Evolutionary conservation across 108 stramenopile species (phyloP).

Genomic region (Conticribra weissflogii): DNA sequence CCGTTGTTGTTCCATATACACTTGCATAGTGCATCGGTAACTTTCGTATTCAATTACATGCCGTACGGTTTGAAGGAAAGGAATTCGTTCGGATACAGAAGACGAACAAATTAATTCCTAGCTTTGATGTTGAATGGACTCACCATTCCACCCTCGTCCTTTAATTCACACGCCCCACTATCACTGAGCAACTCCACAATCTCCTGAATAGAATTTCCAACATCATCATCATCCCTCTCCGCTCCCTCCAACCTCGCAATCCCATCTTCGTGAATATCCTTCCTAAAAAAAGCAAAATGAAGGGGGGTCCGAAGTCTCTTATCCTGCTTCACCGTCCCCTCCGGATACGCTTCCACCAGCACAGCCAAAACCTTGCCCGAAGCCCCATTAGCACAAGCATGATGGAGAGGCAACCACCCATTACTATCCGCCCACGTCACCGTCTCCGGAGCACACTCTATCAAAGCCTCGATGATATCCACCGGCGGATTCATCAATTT

Average conservation of each 20-base stretch:
- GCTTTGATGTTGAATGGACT: too few relatives aligned
- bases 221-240: slow-evolving; percentile 30
- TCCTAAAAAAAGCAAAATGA: slow-evolving; percentile 47
- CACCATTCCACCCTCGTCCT: slow-evolving; percentile 56
- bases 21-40: slow-evolving; percentile 85
- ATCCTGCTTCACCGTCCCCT: slow-evolving; percentile 40
- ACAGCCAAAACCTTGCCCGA: slow-evolving; percentile 22
- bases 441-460: slow-evolving; percentile 58
- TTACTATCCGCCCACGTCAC: slow-evolving; percentile 65
- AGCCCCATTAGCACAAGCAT: slow-evolving; percentile 51
- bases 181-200: slow-evolving; percentile 44
- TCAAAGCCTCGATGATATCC: slow-evolving; percentile 58
- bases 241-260: slow-evolving; percentile 1
- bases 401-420: slow-evolving; percentile 82
- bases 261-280: slow-evolving; percentile 1
- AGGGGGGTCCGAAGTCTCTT: slow-evolving; percentile 42
- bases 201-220: slow-evolving; percentile 38
- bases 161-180: slow-evolving; percentile 51
- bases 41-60: too few relatives aligned
- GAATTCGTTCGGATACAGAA: too few relatives aligned
- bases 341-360: slow-evolving; percentile 24
- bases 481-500: slow-evolving; percentile 62
- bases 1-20: slow-evolving; percentile 73
- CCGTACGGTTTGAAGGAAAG: too few relatives aligned
- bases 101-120: too few relatives aligned